These are phyloP conservation scores for Graphium sp. DNA, from an alignment of 2,329 filamentous ascomycete genomes.

Conservation along the genomic window DNA sequence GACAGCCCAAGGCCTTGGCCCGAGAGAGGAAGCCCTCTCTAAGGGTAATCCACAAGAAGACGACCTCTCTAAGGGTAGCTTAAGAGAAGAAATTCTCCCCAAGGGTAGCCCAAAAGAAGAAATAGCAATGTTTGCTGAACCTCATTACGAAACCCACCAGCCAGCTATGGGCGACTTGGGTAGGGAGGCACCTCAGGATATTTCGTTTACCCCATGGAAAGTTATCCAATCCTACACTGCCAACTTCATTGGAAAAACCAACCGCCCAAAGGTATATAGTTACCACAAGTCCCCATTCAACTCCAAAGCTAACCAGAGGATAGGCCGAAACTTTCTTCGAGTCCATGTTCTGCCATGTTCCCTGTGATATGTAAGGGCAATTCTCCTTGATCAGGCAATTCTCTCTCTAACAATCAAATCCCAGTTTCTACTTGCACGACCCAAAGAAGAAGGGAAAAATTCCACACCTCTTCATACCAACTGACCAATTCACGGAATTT, in stretches of 20 bases:
- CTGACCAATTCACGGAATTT: conserved; percentile 46
- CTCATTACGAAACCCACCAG: neutral
- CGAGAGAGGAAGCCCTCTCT: too few relatives aligned
- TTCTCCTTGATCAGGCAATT: too few relatives aligned
- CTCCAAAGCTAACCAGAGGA: too few relatives aligned
- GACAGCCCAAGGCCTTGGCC: too few relatives aligned
- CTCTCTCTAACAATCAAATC: too few relatives aligned
- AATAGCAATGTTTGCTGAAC: too few relatives aligned
- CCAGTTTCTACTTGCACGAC: conserved; percentile 54
- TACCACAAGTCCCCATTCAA: too few relatives aligned
- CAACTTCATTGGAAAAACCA: conserved; percentile 37
- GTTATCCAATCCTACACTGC: conserved; percentile 41
- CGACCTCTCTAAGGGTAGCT: too few relatives aligned
- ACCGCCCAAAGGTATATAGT: conserved; percentile 27
- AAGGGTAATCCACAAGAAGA: too few relatives aligned
- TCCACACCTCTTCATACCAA: conserved; percentile 51
- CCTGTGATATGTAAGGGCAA: conserved; percentile 5
- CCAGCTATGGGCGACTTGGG: neutral
- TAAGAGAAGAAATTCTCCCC: too few relatives aligned
- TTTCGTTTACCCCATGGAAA: conserved; percentile 30
- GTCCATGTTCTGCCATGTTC: neutral
- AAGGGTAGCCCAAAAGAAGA: too few relatives aligned
- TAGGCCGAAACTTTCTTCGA: conserved; percentile 37
- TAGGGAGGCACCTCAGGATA: conserved; percentile 5
- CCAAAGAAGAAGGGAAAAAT: conserved; percentile 24